Evolutionary conservation across 164 flowering plant genomes (phyloP).

Genomic region (Stephania japonica): DNA sequence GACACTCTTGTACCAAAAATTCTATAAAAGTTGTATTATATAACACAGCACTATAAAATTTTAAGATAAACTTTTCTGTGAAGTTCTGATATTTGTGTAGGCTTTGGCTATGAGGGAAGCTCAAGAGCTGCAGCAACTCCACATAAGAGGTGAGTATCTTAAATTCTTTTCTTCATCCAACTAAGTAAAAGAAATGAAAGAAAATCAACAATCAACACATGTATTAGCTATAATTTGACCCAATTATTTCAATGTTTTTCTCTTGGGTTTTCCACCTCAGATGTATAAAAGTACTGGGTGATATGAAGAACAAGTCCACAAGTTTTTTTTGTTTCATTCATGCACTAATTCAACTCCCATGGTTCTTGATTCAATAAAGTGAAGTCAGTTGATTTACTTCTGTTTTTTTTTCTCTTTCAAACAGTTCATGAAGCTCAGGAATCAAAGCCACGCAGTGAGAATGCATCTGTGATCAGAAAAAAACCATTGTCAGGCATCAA

Average conservation of each 20-base stretch:
- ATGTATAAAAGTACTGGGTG: not conserved
- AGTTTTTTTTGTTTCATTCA: too few species aligned
- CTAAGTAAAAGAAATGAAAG: not conserved
- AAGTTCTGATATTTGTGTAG: not conserved
- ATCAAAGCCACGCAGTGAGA: slow-evolving; percentile 12
- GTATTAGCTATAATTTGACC: not conserved
- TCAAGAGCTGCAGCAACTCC: slow-evolving; percentile 31
- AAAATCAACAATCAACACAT: not conserved
- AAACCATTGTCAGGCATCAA: not conserved
- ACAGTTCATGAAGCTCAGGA: slow-evolving; percentile 19
- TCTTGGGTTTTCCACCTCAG: not conserved
- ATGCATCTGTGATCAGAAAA: slow-evolving; percentile 1
- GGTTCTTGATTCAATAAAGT: too few species aligned
- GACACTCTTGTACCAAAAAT: not conserved
- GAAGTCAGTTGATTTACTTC: not conserved
- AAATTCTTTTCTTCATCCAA: not conserved
- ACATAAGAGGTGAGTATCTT: slow-evolving; percentile 21
- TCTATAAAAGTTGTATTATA: not conserved
- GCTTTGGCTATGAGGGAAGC: slow-evolving; percentile 21
- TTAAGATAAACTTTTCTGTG: not conserved
- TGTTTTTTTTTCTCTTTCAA: not conserved
- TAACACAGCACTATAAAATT: not conserved
- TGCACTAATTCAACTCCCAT: too few species aligned
- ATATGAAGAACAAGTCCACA: not conserved
- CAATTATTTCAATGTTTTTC: not conserved